Conservation (phyloP, 306 rosid species). For the Glycine soja region DNA sequence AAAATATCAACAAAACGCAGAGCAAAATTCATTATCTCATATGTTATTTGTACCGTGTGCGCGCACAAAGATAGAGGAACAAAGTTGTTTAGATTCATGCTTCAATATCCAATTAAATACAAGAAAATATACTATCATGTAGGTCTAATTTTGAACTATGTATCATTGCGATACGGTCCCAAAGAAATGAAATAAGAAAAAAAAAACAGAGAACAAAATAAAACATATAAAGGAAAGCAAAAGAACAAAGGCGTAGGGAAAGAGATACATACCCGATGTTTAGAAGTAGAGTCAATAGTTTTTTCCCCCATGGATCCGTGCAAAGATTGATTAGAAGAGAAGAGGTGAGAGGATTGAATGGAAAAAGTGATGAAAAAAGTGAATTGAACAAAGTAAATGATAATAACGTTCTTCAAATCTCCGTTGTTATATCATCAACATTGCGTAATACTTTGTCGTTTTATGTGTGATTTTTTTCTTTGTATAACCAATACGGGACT, state of each 20-base stretch:
- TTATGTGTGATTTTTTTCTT: background rate
- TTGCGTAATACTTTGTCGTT: background rate
- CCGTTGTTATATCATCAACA: background rate
- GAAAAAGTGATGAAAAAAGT: background rate
- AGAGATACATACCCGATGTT: conserved; percentile 55
- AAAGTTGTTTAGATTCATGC: background rate
- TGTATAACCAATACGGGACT: background rate
- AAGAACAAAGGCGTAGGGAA: background rate
- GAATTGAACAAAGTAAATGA: background rate
- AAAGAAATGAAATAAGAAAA: background rate
- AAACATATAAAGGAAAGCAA: background rate
- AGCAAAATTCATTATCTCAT: background rate
- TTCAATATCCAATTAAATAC: conserved; percentile 11
- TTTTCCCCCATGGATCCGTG: conserved; percentile 39
- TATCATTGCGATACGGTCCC: background rate
- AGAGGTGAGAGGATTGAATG: background rate
- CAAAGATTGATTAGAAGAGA: background rate
- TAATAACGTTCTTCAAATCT: background rate
- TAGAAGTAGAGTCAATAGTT: conserved; percentile 46
- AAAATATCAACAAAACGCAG: background rate
- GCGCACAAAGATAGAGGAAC: background rate
- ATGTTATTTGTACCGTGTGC: background rate
- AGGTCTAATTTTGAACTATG: conserved; percentile 2
- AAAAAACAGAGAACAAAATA: background rate
- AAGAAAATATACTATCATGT: background rate